A percentile compares a stretch with the other conserved stretches of the same genome.
Evolutionary conservation across 1,284 basidiomycete genomes (phyloP).

Genomic region (Puccinia polysora): DNA sequence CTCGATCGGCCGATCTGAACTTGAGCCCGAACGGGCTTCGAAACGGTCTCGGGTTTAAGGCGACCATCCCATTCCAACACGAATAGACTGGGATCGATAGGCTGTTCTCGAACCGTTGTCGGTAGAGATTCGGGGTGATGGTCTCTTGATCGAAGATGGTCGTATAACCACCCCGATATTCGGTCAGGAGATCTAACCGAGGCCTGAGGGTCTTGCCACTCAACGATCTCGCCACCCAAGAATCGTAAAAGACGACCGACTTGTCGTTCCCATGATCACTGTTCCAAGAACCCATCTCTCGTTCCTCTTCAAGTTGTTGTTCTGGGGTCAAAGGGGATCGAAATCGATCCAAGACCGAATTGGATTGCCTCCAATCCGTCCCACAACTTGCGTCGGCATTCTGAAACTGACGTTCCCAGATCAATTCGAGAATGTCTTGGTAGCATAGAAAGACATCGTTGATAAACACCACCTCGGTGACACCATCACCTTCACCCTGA

Average conservation of each 20-base stretch:
- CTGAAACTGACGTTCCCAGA: conserved; percentile 15
- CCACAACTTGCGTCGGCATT: conserved; percentile 5
- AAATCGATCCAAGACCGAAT: background rate
- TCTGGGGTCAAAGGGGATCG: background rate
- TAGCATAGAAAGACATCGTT: conserved; percentile 22
- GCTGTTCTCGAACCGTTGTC: background rate
- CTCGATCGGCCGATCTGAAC: conserved; percentile 11
- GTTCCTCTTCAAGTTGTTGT: too few relatives aligned
- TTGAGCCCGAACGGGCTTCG: background rate
- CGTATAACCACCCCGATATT: background rate
- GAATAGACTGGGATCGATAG: conserved; percentile 9
- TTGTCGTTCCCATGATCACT: background rate
- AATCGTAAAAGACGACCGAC: conserved; percentile 11
- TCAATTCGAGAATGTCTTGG: conserved; percentile 19
- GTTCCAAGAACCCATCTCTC: too few relatives aligned
- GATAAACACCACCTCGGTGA: conserved; percentile 8
- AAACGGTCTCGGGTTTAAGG: background rate
- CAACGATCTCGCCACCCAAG: conserved; percentile 8
- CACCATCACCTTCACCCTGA: too few relatives aligned
- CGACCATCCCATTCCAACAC: conserved; percentile 22
- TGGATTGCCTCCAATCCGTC: conserved; percentile 14
- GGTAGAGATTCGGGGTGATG: background rate
- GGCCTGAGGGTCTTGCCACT: conserved; percentile 2
- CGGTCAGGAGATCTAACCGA: background rate
- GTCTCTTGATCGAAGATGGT: conserved; percentile 4